These are phyloP conservation scores for Fusarium nematophilum DNA, from an alignment of 2,329 filamentous ascomycete genomes.

Conservation along the genomic window DNA sequence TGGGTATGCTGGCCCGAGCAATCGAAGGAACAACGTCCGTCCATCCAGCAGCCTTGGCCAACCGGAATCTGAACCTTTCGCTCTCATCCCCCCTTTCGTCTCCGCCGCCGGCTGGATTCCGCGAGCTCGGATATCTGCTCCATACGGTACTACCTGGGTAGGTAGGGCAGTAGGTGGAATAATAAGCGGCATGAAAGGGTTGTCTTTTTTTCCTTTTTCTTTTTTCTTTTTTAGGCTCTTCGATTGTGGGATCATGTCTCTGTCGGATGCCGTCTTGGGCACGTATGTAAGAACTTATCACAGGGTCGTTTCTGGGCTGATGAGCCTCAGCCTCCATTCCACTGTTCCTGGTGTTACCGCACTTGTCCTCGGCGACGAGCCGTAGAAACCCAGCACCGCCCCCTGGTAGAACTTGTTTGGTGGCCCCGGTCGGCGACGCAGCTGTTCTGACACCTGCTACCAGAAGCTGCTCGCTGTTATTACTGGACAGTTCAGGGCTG, in stretches of 20 bases:
- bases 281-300: not conserved
- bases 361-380: slow-evolving; percentile 10
- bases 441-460: slow-evolving; percentile 25
- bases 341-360: slow-evolving; percentile 6
- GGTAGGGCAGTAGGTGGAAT: not conserved
- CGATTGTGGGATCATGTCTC: slow-evolving; percentile 3
- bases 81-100: slow-evolving; percentile 8
- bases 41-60: slow-evolving; percentile 10
- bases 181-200: not conserved
- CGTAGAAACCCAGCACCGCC: slow-evolving; percentile 20
- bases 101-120: slow-evolving; percentile 14
- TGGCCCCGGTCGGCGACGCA: slow-evolving; percentile 15
- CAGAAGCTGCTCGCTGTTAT: not conserved
- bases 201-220: not conserved
- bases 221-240: not conserved
- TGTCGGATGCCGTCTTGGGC: not conserved
- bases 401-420: too few relatives aligned
- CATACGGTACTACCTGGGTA: not conserved
- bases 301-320: slow-evolving; percentile 17
- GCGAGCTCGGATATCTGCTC: slow-evolving; percentile 21
- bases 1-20: slow-evolving; percentile 5
- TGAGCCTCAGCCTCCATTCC: slow-evolving; percentile 32
- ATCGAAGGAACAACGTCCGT: not conserved
- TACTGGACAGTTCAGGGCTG: slow-evolving; percentile 6
- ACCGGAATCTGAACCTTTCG: slow-evolving; percentile 12